These are phyloP conservation scores for Pythium monospermum DNA, from an alignment of 352 stramenopile genomes.

Conservation along the genomic window DNA sequence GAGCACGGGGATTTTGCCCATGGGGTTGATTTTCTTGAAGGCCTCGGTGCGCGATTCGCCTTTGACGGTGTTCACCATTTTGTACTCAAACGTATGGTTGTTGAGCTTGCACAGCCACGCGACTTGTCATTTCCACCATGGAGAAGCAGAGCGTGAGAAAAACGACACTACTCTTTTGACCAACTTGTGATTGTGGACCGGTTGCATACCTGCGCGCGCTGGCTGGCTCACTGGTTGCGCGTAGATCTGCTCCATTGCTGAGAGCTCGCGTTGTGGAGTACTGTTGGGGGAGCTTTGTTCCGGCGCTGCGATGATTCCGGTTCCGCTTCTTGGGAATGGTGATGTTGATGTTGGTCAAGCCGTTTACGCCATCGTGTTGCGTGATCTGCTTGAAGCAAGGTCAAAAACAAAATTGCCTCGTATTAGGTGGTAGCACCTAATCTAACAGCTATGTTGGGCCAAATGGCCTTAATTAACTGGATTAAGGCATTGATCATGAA, in stretches of 20 bases:
- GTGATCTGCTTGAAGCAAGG: not conserved
- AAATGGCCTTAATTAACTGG: no score
- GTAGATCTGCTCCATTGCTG: conserved; percentile 53
- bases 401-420: not conserved
- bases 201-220: conserved; percentile 38
- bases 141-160: no score
- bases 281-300: not conserved
- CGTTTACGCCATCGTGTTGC: not conserved
- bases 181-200: no score
- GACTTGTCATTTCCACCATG: conserved; percentile 25
- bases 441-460: no score
- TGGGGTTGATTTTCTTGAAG: conserved; percentile 53
- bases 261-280: not conserved
- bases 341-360: not conserved
- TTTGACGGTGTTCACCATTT: conserved; percentile 47
- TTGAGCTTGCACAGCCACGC: conserved; percentile 70
- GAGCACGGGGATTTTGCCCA: conserved; percentile 65
- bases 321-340: no score
- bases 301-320: not conserved
- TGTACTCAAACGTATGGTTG: conserved; percentile 54
- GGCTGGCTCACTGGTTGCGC: conserved; percentile 60
- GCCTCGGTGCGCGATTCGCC: conserved; percentile 40
- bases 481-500: no score
- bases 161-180: no score
- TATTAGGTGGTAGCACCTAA: no score